Percentiles rank a stretch among this genome's conserved stretches.
Evolutionary conservation across 148 eudicot species (phyloP).

Genomic region (Persicaria maculosa): DNA sequence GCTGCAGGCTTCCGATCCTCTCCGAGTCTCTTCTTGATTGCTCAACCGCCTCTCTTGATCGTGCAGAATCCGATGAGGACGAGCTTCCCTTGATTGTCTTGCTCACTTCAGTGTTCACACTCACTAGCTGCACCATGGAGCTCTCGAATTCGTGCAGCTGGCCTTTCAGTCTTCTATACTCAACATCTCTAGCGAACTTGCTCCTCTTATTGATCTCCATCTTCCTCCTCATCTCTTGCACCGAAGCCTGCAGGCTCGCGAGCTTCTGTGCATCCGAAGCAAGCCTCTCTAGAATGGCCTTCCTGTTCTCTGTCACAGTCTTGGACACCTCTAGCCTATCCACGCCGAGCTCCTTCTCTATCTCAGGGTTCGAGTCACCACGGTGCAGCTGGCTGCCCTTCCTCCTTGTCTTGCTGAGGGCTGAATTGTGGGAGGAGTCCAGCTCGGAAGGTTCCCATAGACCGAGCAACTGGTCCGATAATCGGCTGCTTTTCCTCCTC

Average conservation of each 20-base stretch:
- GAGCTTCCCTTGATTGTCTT: conserved; percentile 39
- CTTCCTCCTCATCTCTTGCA: conserved; percentile 53
- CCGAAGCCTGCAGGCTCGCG: conserved; percentile 36
- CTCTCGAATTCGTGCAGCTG: conserved; percentile 60
- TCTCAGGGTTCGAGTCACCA: conserved; percentile 19
- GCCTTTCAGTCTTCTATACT: conserved; percentile 41
- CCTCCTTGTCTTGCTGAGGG: conserved; percentile 16
- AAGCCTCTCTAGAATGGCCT: conserved; percentile 49
- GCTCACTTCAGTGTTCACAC: conserved; percentile 42
- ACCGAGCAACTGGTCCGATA: conserved; percentile 74
- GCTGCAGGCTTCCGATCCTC: conserved; percentile 52
- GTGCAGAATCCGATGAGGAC: conserved; percentile 16
- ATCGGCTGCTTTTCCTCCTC: conserved; percentile 35
- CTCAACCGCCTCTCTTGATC: conserved; percentile 31
- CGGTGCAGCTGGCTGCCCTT: conserved; percentile 23
- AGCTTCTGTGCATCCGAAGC: conserved; percentile 58
- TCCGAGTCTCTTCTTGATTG: conserved; percentile 65
- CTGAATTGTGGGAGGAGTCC: conserved; percentile 18
- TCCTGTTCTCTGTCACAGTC: conserved; percentile 27
- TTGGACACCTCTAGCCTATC: conserved; percentile 42
- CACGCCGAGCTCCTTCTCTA: conserved; percentile 66
- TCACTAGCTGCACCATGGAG: conserved; percentile 41
- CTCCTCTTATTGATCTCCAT: conserved; percentile 38
- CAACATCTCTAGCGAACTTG: conserved; percentile 34
- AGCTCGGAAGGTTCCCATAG: conserved; percentile 69